Evolutionary conservation across 1,284 basidiomycete genomes (phyloP), one percentile per base, ranked within the genome.

Genomic region (Pascua guehoae): DNA sequence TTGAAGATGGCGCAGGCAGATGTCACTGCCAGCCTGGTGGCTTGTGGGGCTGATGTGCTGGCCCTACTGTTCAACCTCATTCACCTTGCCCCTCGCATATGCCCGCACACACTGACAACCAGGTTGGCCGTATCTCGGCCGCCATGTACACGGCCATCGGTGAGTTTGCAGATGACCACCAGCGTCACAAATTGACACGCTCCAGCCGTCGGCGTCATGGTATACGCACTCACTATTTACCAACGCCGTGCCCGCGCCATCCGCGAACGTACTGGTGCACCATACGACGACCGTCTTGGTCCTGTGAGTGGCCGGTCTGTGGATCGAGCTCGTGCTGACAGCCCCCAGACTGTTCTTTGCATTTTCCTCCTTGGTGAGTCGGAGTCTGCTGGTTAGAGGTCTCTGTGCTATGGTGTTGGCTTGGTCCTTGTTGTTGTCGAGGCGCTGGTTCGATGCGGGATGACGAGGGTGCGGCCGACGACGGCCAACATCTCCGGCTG

Each of bases 231-330:
- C 16, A 88, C 89, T 66, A 92, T 92, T 45, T 98, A 94, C 76
- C 94, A 98, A 77, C 94, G 93, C 90, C 86, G 95, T 67, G 96
- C 95, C 14, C 83, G 85, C 37, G 91, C 93, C 18, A 99, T 99
- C 72, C 86, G 94, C 51, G 84, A 86, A 57, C 88, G 94, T 47
- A 91, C 93, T 12, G 85, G 89, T 53, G 95, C 93, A 18, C 94
- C 95, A 2, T 98, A 98, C 77, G 96, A 98, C 70, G 95, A 99
- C 79, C 85, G 96, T 56, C 78, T 98, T 54, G 94, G 94, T 57
- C 86, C 86, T 51, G 86, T 87, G 60, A 77, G 86, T 81, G n/a
- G n/a, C 12, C 41, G 2, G 32, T 18, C 12, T 18, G 16, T 18
- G 14, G 8, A 14, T 32, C 12, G 11, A 48, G 14, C 53, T 10